phyloP scores from a whole-genome alignment of 805 yeast species.

The Jamesozyma lodderae region DNA sequence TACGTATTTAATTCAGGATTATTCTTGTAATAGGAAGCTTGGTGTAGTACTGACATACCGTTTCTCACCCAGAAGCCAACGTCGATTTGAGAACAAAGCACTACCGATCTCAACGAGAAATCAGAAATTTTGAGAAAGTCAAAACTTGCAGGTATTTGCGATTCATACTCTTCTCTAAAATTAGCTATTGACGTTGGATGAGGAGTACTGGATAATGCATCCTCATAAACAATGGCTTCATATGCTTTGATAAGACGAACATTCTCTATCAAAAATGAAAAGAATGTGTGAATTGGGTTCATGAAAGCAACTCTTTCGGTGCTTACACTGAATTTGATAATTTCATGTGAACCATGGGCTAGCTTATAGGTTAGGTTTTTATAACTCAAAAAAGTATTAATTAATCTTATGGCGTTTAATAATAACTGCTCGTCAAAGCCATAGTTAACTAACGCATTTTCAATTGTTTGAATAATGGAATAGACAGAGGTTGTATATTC shows the following conservation, averaged over 20 bases:
- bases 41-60: constrained; percentile 46
- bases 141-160: constrained; percentile 4
- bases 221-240: constrained; percentile 12
- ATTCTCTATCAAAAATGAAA: constrained; percentile 35
- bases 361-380: constrained; percentile 20
- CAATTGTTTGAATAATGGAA: constrained; percentile 35
- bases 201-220: constrained; percentile 5
- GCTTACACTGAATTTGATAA: constrained; percentile 37
- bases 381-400: constrained; percentile 28
- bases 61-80: constrained; percentile 69
- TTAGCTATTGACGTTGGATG: not conserved
- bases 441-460: constrained; percentile 17
- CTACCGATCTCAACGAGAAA: constrained; percentile 49
- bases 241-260: constrained; percentile 18
- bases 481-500: constrained; percentile 39
- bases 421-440: constrained; percentile 11
- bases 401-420: constrained; percentile 29
- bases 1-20: constrained; percentile 46
- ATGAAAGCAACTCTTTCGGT: constrained; percentile 45
- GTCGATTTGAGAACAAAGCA: constrained; percentile 50
- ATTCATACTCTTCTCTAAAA: not conserved
- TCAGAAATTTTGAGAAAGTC: constrained; percentile 46
- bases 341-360: constrained; percentile 18
- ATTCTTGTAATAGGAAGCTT: constrained; percentile 42
- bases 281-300: constrained; percentile 50